These are phyloP conservation scores for Tagetes erecta DNA, from an alignment of 129 eudicot species.

Conservation along the genomic window DNA sequence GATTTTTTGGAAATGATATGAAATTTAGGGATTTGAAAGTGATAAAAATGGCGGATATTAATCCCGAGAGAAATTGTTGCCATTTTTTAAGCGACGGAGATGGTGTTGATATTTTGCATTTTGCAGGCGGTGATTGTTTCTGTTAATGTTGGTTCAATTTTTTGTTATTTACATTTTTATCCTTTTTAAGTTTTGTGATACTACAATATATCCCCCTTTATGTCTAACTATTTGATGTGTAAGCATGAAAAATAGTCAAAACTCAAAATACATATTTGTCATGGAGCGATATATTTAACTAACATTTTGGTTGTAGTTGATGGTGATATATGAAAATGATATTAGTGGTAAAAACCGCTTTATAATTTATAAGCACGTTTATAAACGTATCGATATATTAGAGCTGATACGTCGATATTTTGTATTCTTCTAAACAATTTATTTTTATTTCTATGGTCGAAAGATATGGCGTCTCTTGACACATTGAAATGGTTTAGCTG, in stretches of 20 bases:
- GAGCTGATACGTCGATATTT: background rate
- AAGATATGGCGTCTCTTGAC: no score
- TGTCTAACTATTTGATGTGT: background rate
- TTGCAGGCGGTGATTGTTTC: conserved; percentile 23
- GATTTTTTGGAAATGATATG: conserved; percentile 29
- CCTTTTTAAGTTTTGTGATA: background rate
- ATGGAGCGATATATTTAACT: background rate
- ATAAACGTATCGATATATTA: background rate
- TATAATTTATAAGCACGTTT: background rate
- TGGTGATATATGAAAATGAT: background rate
- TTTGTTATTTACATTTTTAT: conserved; percentile 17
- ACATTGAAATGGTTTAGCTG: no score
- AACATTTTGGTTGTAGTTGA: background rate
- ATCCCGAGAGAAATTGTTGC: conserved; percentile 50
- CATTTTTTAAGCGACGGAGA: conserved; percentile 21
- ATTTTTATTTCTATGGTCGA: no score
- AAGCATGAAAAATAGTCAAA: no score
- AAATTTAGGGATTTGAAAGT: conserved; percentile 36
- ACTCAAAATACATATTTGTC: background rate
- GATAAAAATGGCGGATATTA: conserved; percentile 42
- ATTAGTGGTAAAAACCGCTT: background rate
- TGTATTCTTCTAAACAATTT: no score
- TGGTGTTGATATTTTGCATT: background rate
- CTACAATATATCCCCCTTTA: background rate
- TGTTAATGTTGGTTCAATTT: conserved; percentile 23